Base-by-base conservation (phyloP, 805 yeast genomes). In the Barnettozyma siamensis region DNA sequence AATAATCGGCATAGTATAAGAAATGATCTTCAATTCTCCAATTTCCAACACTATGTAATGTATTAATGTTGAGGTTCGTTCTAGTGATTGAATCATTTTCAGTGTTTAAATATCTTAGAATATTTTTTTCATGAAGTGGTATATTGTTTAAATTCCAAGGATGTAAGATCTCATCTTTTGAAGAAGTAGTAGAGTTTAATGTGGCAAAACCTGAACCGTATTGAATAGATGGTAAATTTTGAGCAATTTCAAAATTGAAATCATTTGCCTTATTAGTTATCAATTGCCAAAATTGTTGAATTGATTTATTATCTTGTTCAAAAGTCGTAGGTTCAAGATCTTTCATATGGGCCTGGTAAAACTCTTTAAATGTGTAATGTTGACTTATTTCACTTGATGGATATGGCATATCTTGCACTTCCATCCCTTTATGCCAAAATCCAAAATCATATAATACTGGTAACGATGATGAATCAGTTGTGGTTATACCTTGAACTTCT, bases 21-120 rank as follows among this genome's bases (percentile, higher is more conserved):
- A 73, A 75, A 45, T 76, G 83, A 47, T 82, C 88, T 48, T 76
- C 84, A 40, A 70, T 58, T 17, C 60, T 57, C 87, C 87, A 83
- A 33, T 75, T 67, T 38, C 72, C 71, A 2, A 74, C 60, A 37
- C 81, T 69, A 46, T 71, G 74, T 2, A 76, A 62, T 76, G 73
- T 73, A 2, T 75, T 77, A 10, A 79, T 63, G 34, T 69, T 67
- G 29, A 78, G 38, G n/a, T 60, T 57, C 0, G 86, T 69, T 17
- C 54, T 59, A 4, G 70, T 51, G 13, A 76, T 43, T 5, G 69
- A 43, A 12, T 65, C 74, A 26, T 62, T 62, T 45, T 72, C 75
- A 34, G 69, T 38, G 38, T 73, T 70, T 4, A 66, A 42, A 37
- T 67, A 76, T 28, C 67, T 61, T 20, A 80, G 54, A 9, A 80